A percentile compares a stretch with the other conserved stretches of the same genome.
Evolutionary conservation across 2,329 filamentous ascomycete genomes (phyloP).

Genomic region (Hymenoscyphus fructigenus): DNA sequence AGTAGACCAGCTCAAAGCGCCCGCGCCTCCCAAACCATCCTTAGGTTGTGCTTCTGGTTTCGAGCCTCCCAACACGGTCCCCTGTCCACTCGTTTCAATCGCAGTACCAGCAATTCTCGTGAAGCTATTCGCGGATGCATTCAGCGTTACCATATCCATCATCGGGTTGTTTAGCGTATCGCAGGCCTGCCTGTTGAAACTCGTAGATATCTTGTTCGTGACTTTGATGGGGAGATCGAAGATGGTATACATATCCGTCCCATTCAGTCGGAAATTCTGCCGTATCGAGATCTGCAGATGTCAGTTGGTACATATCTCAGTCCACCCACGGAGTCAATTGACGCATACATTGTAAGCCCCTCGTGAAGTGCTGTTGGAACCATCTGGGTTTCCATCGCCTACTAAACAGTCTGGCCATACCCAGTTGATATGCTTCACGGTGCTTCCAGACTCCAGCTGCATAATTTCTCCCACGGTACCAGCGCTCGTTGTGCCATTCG

Average conservation of each 20-base stretch:
- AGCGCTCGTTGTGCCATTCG: constrained; percentile 56
- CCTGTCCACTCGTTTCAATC: constrained; percentile 31
- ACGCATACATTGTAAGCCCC: constrained; percentile 58
- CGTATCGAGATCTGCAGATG: constrained; percentile 62
- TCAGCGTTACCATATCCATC: constrained; percentile 47
- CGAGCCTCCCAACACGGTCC: constrained; percentile 26
- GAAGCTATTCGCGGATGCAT: constrained; percentile 37
- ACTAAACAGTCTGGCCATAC: constrained; percentile 68
- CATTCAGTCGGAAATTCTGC: constrained; percentile 67
- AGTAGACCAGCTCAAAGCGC: constrained; percentile 37
- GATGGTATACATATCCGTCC: constrained; percentile 63
- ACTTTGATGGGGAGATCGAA: constrained; percentile 69
- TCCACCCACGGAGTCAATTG: neutral
- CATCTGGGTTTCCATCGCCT: constrained; percentile 47
- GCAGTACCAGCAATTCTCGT: constrained; percentile 31
- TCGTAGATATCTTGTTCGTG: constrained; percentile 59
- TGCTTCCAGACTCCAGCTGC: constrained; percentile 61
- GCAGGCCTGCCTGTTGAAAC: constrained; percentile 47
- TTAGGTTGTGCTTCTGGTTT: constrained; percentile 34
- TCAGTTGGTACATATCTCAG: constrained; percentile 10
- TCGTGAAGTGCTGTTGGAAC: constrained; percentile 44
- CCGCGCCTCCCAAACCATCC: constrained; percentile 37
- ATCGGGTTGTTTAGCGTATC: constrained; percentile 52
- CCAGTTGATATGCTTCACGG: constrained; percentile 74
- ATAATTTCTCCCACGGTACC: constrained; percentile 62